Evolutionary conservation across 257 asterid species (phyloP).

Genomic region (Phtheirospermum japonicum): DNA sequence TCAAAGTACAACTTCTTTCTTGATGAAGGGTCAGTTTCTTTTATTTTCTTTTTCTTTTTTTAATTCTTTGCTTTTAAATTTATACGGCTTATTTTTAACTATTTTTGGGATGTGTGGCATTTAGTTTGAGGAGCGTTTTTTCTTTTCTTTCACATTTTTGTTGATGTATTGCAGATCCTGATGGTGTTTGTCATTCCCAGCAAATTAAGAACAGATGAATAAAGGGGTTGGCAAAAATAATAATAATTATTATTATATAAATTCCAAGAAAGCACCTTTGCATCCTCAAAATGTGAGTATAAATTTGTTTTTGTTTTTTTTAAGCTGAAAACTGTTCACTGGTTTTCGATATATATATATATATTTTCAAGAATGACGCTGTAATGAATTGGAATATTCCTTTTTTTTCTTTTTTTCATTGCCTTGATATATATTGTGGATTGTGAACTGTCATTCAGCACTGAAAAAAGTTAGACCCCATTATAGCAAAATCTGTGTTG

Average conservation of each 20-base stretch:
- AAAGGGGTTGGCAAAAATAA: conserved; percentile 18
- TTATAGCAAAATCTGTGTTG: neutral
- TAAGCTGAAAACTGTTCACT: neutral
- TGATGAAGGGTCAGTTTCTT: neutral
- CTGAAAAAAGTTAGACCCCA: neutral
- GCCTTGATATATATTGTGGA: neutral
- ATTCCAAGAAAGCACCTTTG: conserved; percentile 46
- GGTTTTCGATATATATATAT: no score
- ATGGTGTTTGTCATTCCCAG: neutral
- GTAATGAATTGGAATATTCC: neutral
- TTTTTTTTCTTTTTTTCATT: neutral
- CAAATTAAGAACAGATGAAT: conserved; percentile 34
- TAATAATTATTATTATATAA: conserved; percentile 20
- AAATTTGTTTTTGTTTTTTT: neutral
- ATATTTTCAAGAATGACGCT: neutral
- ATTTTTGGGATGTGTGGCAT: neutral
- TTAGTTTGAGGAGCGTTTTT: neutral
- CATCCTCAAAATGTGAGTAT: conserved; percentile 50
- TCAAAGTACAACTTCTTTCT: neutral
- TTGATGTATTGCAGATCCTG: neutral
- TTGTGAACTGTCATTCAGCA: conserved; percentile 1
- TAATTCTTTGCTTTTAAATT: neutral
- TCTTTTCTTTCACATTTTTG: neutral
- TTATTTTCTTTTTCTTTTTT: neutral
- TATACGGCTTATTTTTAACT: neutral